phyloP scores from a whole-genome alignment of 1,284 basidiomycete species.

The Schizophyllum amplum region DNA sequence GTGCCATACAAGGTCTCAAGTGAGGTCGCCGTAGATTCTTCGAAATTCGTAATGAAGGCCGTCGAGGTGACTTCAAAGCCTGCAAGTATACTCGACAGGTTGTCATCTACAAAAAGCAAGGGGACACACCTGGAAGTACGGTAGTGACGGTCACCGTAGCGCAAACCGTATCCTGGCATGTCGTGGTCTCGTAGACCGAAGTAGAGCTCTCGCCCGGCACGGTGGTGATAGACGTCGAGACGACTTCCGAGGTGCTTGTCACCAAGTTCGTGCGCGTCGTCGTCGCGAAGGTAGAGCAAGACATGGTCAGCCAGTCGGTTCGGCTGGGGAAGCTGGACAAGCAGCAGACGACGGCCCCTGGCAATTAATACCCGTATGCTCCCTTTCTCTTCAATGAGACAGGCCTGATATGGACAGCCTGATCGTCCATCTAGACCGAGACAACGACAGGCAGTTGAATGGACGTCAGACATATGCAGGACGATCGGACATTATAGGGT shows the following conservation, averaged over 20 bases:
- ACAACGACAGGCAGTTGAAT: too few species aligned
- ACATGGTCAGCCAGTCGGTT: background rate
- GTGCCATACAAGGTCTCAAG: background rate
- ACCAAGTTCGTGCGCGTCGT: background rate
- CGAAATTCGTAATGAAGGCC: background rate
- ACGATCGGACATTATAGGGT: too few species aligned
- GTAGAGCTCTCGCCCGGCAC: background rate
- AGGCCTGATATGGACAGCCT: too few species aligned
- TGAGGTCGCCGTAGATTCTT: background rate
- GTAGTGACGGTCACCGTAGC: background rate
- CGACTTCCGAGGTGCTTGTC: background rate
- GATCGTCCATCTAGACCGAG: too few species aligned
- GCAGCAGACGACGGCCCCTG: too few species aligned
- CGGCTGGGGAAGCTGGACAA: too few species aligned
- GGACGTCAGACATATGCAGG: too few species aligned
- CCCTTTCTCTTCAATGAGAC: too few species aligned
- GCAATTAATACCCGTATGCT: too few species aligned
- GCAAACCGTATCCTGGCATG: background rate
- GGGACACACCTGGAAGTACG: background rate
- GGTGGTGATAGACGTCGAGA: background rate
- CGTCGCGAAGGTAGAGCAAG: background rate
- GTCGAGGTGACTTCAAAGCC: background rate
- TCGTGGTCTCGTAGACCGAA: background rate
- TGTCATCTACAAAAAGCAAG: background rate
- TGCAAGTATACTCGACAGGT: background rate